Conservation (phyloP, 2,329 filamentous ascomycete species). For the Alternaria arbusti region DNA sequence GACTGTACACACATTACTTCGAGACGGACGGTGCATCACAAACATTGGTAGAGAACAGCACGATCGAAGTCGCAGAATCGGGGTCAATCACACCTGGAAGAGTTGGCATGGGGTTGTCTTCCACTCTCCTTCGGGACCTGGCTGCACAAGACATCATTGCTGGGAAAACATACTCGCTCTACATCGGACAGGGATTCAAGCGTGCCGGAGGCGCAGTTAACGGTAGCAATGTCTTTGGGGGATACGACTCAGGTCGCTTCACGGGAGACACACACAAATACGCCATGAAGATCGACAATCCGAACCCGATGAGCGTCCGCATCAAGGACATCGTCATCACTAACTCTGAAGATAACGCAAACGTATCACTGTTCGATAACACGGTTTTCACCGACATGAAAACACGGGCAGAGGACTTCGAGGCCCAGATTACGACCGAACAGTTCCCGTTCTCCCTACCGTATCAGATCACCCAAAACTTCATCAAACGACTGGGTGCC, state of each 20-base stretch:
- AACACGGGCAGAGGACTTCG: slow-evolving; percentile 41
- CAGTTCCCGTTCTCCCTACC: slow-evolving; percentile 53
- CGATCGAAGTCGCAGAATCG: slow-evolving; percentile 42
- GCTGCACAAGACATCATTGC: slow-evolving; percentile 45
- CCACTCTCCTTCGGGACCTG: slow-evolving; percentile 50
- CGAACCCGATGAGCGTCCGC: slow-evolving; percentile 47
- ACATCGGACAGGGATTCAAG: slow-evolving; percentile 52
- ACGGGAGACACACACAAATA: slow-evolving; percentile 43
- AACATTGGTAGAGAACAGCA: slow-evolving; percentile 44
- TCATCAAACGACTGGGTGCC: slow-evolving; percentile 45
- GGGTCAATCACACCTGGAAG: slow-evolving; percentile 43
- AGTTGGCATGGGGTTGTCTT: slow-evolving; percentile 50
- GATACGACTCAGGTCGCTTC: slow-evolving; percentile 54
- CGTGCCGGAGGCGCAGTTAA: slow-evolving; percentile 51
- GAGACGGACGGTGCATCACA: slow-evolving; percentile 47
- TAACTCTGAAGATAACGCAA: slow-evolving; percentile 33
- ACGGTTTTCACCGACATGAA: slow-evolving; percentile 40
- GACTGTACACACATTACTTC: slow-evolving; percentile 51
- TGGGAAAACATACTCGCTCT: slow-evolving; percentile 51
- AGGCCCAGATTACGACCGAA: slow-evolving; percentile 52
- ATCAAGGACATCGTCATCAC: slow-evolving; percentile 51
- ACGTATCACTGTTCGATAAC: slow-evolving; percentile 46
- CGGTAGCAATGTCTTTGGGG: slow-evolving; percentile 53
- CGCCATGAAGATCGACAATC: slow-evolving; percentile 36
- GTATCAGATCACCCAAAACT: slow-evolving; percentile 49